Conservation (phyloP, 1,139 yeast species). For the Blastobotrys aristatus region DNA sequence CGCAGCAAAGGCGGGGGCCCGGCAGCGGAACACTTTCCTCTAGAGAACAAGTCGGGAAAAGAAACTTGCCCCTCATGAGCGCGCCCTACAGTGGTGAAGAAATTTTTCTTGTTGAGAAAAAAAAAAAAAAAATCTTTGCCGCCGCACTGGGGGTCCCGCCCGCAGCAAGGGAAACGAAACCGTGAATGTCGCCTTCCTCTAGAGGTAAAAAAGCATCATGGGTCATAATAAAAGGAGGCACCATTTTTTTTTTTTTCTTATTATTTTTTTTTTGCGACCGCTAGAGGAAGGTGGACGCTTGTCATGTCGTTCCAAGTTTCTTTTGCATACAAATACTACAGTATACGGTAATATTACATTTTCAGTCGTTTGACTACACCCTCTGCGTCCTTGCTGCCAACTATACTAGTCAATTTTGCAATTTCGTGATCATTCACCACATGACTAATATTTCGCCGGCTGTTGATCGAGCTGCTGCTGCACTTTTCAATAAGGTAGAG, state of each 20-base stretch:
- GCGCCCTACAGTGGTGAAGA: too few relatives aligned
- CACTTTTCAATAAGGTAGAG: constrained; percentile 28
- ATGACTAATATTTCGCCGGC: not conserved
- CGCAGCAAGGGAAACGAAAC: too few relatives aligned
- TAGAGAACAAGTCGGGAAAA: not conserved
- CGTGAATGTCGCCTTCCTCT: too few relatives aligned
- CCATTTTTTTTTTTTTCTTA: too few relatives aligned
- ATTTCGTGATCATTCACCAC: constrained; percentile 10
- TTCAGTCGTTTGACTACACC: constrained; percentile 4
- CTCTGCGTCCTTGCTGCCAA: constrained; percentile 13
- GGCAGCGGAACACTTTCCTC: not conserved
- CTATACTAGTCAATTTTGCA: constrained; percentile 11
- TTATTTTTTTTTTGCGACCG: constrained; percentile 8
- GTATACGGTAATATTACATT: not conserved
- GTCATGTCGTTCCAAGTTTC: not conserved
- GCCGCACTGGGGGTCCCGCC: too few relatives aligned
- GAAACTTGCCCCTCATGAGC: too few relatives aligned
- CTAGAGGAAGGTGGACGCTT: constrained; percentile 6
- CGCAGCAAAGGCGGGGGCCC: too few relatives aligned
- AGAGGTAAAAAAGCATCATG: too few relatives aligned
- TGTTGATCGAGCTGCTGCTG: constrained; percentile 10
- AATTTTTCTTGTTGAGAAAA: too few relatives aligned
- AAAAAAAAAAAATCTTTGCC: too few relatives aligned
- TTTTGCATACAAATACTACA: too few relatives aligned
- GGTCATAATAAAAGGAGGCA: too few relatives aligned